Base-by-base conservation (phyloP, 768 basidiomycete species). In the Gymnopilus junonius region DNA sequence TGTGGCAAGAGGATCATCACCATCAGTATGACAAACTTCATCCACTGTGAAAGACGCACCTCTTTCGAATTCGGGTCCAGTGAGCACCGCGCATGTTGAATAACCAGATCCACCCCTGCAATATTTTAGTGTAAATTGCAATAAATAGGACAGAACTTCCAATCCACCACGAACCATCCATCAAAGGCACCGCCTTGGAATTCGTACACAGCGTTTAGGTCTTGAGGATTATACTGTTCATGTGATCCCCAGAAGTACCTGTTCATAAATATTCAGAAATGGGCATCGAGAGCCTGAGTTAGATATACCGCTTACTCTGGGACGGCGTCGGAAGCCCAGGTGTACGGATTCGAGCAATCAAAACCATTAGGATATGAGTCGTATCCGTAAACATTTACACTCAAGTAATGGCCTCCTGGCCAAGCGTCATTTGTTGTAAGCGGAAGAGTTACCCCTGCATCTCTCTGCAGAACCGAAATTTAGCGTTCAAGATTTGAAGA, bases 151-250 rank as follows among this genome's bases (percentile, higher is more conserved):
- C 57, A 12, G 50, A 6, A 43, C 17, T 31, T 12, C 25, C 7
- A n/a, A 40, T 46, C n/a, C 10, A 23, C n/a, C 29, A 67, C 74
- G 23, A 56, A 77, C 77, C 79, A 83, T 59, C 76, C 77, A 68
- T 87, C 85, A 43, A 84, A 83, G 15, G 83, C 75, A 39, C 86
- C 86, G 8, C 82, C 85, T 69, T 81, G 82, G 65, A 79, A 78
- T 62, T 83, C 83, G 69, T 73, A 82, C 1, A 82, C 73, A 32
- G 79, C 80, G 56, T 82, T 79, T 11, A 74, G 72, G 55, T 73
- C 73, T 39, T 80, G 65, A 1, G 81, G 81, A 37, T 76, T 79
- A 53, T 67, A 70, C 45, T 70, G 55, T 56, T 74, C 12, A 67
- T 83, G 83, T 4, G 79, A 70, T 23, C 70, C 76, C 73, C 76